Conservation (phyloP, 2,329 filamentous ascomycete species). For the Diaporthe amygdali region DNA sequence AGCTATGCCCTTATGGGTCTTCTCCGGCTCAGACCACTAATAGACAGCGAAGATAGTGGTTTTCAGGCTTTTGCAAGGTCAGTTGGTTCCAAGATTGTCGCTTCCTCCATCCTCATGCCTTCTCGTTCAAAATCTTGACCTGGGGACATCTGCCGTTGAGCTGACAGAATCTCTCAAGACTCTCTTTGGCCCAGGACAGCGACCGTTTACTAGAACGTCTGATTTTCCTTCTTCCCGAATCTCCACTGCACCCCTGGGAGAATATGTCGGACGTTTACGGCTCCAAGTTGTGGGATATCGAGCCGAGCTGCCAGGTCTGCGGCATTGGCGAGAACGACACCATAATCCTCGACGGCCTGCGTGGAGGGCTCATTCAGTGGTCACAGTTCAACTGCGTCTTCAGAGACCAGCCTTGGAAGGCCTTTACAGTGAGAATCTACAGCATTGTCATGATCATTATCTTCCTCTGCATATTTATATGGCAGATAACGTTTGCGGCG, state of each 20-base stretch:
- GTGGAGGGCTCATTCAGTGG: conserved; percentile 39
- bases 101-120: too few species aligned
- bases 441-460: too few species aligned
- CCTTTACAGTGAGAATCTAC: too few species aligned
- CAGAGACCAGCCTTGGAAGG: too few species aligned
- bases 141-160: too few species aligned
- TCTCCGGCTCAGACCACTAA: conserved; percentile 36
- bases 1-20: conserved; percentile 44
- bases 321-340: conserved; percentile 41
- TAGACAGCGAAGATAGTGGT: conserved; percentile 38
- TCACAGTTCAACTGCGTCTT: conserved; percentile 29
- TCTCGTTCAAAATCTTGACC: too few species aligned
- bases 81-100: too few species aligned
- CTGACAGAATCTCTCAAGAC: not conserved
- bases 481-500: too few species aligned
- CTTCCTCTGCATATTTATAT: too few species aligned
- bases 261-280: conserved; percentile 39
- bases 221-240: conserved; percentile 35
- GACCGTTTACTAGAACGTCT: conserved; percentile 40
- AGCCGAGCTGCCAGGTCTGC: conserved; percentile 38
- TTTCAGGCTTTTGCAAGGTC: conserved; percentile 41
- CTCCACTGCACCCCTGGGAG: conserved; percentile 33
- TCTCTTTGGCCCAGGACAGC: conserved; percentile 42
- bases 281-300: conserved; percentile 40
- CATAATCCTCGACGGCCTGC: conserved; percentile 39